A percentile compares a stretch with the other conserved stretches of the same genome.
These are phyloP conservation scores for Usnea hakonensis DNA, from an alignment of 495 filamentous ascomycete genomes.

Conservation along the genomic window DNA sequence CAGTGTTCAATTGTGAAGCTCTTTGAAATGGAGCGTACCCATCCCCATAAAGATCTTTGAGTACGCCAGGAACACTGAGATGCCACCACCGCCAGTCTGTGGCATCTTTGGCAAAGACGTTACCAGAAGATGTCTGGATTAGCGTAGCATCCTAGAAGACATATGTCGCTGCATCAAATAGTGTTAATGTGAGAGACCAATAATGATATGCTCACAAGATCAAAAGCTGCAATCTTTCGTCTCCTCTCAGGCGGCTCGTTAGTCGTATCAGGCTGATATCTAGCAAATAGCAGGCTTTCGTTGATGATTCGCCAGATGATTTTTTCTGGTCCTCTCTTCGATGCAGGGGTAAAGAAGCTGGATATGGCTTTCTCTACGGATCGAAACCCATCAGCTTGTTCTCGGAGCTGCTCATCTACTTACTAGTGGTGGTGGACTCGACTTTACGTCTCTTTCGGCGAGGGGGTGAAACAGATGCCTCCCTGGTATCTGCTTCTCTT, in stretches of 20 bases:
- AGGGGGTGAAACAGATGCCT: conserved; percentile 30
- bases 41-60: conserved; percentile 60
- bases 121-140: conserved; percentile 71
- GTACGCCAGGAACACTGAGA: conserved; percentile 51
- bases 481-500: not conserved
- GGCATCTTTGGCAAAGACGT: conserved; percentile 59
- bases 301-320: conserved; percentile 65
- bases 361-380: conserved; percentile 55
- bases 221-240: conserved; percentile 77
- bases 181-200: not conserved
- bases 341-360: conserved; percentile 83
- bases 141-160: conserved; percentile 74
- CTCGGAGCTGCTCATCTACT: conserved; percentile 23
- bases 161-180: conserved; percentile 1
- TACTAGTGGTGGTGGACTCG: conserved; percentile 68
- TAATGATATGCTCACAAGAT: conserved; percentile 54
- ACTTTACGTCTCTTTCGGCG: conserved; percentile 49
- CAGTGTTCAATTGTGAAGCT: not conserved
- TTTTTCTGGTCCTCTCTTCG: conserved; percentile 74
- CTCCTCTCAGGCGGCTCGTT: conserved; percentile 28
- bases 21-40: conserved; percentile 44
- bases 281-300: conserved; percentile 68
- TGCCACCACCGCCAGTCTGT: conserved; percentile 97
- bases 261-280: conserved; percentile 44
- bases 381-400: conserved; percentile 2